These are phyloP conservation scores for Pseudopyrenochaeta lycopersici DNA, from an alignment of 2,329 filamentous ascomycete species.

Conservation along the genomic window DNA sequence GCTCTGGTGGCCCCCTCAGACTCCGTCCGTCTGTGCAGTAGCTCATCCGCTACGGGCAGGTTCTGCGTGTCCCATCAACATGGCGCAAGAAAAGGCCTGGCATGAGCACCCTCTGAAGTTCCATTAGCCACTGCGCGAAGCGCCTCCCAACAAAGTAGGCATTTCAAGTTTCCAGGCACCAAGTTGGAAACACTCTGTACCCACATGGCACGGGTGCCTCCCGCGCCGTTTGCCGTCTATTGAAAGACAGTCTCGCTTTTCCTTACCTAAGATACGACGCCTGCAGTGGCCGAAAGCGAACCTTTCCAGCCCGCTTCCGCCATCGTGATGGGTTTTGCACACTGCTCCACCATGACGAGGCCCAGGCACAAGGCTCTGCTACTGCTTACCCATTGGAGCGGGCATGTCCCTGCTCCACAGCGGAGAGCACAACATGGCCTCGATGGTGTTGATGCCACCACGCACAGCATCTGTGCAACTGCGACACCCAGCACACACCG, in stretches of 20 bases:
- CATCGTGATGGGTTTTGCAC: slow-evolving; percentile 23
- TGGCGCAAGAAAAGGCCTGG: slow-evolving; percentile 9
- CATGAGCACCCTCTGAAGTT: slow-evolving; percentile 2
- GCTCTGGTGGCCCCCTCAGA: not conserved
- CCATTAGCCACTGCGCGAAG: slow-evolving; percentile 13
- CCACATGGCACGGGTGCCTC: slow-evolving; percentile 10
- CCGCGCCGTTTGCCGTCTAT: slow-evolving; percentile 13
- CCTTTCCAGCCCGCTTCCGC: slow-evolving; percentile 11
- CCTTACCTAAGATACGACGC: slow-evolving; percentile 19
- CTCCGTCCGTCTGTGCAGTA: slow-evolving; percentile 5
- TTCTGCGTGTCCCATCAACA: not conserved
- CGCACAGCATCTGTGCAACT: slow-evolving; percentile 40
- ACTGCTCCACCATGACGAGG: slow-evolving; percentile 32
- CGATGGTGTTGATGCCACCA: slow-evolving; percentile 41
- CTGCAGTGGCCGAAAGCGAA: slow-evolving; percentile 14
- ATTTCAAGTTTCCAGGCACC: slow-evolving; percentile 14
- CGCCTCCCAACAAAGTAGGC: slow-evolving; percentile 19
- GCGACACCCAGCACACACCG: slow-evolving; percentile 38
- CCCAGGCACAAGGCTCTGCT: slow-evolving; percentile 18
- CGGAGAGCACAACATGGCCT: slow-evolving; percentile 27
- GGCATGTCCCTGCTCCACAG: slow-evolving; percentile 16
- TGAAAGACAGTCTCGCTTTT: slow-evolving; percentile 8
- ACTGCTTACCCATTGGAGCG: slow-evolving; percentile 19
- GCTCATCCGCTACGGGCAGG: slow-evolving; percentile 6
- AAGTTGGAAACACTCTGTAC: slow-evolving; percentile 2